Evolutionary conservation across 148 eudicot species (phyloP).

Genomic region (Salicornia ramosissima): DNA sequence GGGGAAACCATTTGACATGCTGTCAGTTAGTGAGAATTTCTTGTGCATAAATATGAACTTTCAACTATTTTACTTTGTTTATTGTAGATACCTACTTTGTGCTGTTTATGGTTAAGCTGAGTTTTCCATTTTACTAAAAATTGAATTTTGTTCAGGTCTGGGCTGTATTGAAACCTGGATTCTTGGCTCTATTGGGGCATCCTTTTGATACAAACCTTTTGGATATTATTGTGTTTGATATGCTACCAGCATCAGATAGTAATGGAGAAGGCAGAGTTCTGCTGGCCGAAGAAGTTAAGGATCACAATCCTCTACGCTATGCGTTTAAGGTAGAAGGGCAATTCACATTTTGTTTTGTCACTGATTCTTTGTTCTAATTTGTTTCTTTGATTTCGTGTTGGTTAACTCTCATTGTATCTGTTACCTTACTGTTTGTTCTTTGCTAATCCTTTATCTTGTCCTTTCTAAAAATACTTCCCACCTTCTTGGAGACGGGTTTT

Average conservation of each 20-base stretch:
- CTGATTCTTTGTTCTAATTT: conserved; percentile 5
- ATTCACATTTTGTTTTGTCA: not conserved
- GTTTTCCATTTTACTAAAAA: conserved; percentile 2
- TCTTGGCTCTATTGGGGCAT: conserved; percentile 39
- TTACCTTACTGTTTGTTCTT: not conserved
- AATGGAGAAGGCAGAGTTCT: conserved; percentile 74
- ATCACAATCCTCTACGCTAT: conserved; percentile 86
- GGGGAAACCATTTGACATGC: no score
- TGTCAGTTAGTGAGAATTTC: not conserved
- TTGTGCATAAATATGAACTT: not conserved
- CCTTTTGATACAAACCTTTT: conserved; percentile 46
- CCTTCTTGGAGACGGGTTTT: not conserved
- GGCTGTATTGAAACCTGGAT: conserved; percentile 60
- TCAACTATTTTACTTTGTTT: not conserved
- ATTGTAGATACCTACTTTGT: not conserved
- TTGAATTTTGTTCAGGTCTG: conserved; percentile 62
- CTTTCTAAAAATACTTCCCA: no score
- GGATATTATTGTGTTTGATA: conserved; percentile 47
- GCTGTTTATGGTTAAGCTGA: not conserved
- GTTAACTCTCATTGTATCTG: not conserved
- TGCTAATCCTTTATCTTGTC: not conserved
- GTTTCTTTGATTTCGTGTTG: not conserved
- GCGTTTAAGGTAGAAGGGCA: conserved; percentile 66
- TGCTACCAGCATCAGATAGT: conserved; percentile 71
- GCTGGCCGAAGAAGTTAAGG: conserved; percentile 87